These are phyloP conservation scores for Boletus sp. DNA, from an alignment of 768 basidiomycete genomes.

Conservation along the genomic window DNA sequence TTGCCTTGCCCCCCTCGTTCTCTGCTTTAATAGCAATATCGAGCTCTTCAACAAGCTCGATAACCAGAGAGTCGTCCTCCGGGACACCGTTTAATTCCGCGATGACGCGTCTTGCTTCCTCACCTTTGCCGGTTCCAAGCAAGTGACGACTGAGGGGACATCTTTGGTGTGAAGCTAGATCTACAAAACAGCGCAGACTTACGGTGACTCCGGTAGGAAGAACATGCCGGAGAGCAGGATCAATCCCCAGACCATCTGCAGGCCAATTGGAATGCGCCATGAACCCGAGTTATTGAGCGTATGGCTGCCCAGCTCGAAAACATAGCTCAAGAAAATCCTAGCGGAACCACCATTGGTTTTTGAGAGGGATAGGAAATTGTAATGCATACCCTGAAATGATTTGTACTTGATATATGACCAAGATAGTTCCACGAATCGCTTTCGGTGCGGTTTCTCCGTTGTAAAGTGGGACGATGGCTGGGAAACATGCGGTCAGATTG, in stretches of 20 bases:
- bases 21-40: constrained; percentile 63
- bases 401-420: constrained; percentile 76
- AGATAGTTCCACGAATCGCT: constrained; percentile 63
- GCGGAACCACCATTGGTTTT: background rate
- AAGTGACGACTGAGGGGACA: constrained; percentile 56
- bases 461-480: constrained; percentile 63
- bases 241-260: constrained; percentile 69
- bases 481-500: background rate
- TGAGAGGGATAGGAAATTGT: background rate
- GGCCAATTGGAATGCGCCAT: constrained; percentile 72
- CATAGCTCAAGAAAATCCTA: constrained; percentile 71
- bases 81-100: constrained; percentile 64
- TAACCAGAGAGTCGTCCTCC: constrained; percentile 53
- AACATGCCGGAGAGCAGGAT: constrained; percentile 66
- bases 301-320: constrained; percentile 68
- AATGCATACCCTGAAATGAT: constrained; percentile 63
- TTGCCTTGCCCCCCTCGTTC: constrained; percentile 78
- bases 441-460: constrained; percentile 80
- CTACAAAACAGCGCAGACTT: constrained; percentile 23
- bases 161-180: background rate
- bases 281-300: constrained; percentile 53
- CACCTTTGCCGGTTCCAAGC: constrained; percentile 51
- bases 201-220: constrained; percentile 79
- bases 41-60: constrained; percentile 61
- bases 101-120: constrained; percentile 59